These are phyloP conservation scores for Cordyceps tenuipes DNA, from an alignment of 2,329 filamentous ascomycete genomes.

Conservation along the genomic window DNA sequence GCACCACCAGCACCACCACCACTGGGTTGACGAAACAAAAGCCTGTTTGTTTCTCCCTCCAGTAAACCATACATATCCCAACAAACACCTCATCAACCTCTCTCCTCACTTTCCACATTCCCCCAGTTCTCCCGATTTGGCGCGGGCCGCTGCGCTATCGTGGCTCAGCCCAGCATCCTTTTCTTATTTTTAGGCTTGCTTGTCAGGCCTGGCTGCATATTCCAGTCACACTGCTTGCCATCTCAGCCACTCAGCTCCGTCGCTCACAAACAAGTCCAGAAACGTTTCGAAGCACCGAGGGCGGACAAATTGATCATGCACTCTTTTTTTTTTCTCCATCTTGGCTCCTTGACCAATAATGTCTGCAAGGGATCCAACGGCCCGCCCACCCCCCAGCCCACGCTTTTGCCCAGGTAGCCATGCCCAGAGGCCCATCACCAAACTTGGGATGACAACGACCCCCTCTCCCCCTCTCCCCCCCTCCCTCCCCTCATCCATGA, in stretches of 20 bases:
- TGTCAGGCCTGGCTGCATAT: not conserved
- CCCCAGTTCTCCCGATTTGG: not conserved
- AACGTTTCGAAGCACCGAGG: not conserved
- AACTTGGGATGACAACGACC: not conserved
- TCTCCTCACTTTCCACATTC: no score
- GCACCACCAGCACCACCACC: no score
- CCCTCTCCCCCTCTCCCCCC: no score
- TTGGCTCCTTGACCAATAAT: no score
- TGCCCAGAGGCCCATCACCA: constrained; percentile 2
- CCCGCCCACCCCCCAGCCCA: not conserved
- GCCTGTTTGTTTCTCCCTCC: no score
- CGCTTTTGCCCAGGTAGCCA: not conserved
- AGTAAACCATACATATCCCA: no score
- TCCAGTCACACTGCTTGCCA: not conserved
- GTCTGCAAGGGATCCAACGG: not conserved
- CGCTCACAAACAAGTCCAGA: not conserved
- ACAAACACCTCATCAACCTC: not conserved
- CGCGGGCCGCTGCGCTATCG: not conserved
- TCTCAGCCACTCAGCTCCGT: not conserved
- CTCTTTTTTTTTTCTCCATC: not conserved
- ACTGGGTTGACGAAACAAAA: no score
- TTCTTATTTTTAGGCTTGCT: not conserved
- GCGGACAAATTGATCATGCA: no score
- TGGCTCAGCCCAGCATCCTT: not conserved
- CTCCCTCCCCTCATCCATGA: no score